phyloP scores from a whole-genome alignment of 2,329 filamentous ascomycete species.

The Trichoderma sp. region DNA sequence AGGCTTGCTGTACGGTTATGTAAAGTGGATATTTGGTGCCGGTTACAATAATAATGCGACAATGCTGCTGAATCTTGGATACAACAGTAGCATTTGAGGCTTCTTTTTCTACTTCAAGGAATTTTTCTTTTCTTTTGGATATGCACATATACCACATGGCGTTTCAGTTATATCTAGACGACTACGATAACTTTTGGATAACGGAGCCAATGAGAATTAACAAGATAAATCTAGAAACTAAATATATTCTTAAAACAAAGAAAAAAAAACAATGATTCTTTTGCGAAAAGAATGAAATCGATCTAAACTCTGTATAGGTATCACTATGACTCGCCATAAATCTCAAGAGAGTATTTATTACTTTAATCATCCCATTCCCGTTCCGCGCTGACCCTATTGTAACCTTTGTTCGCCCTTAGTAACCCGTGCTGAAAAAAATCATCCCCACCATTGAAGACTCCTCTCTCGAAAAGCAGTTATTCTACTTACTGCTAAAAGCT shows the following conservation, averaged over 20 bases:
- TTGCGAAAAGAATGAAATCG: background rate
- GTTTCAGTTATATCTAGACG: background rate
- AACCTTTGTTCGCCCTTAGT: slow-evolving; percentile 20
- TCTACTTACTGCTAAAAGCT: slow-evolving; percentile 15
- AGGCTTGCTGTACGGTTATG: slow-evolving; percentile 76
- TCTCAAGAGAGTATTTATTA: slow-evolving; percentile 16
- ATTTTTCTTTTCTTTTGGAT: background rate
- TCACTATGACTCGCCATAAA: background rate
- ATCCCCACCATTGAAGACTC: background rate
- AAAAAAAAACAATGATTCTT: background rate
- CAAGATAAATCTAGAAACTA: background rate
- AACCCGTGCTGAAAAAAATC: slow-evolving; percentile 13
- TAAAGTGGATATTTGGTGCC: slow-evolving; percentile 50
- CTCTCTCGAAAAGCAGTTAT: background rate
- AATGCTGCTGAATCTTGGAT: background rate
- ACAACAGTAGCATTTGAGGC: background rate
- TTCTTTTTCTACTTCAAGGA: background rate
- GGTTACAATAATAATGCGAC: background rate
- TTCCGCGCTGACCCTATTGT: slow-evolving; percentile 18
- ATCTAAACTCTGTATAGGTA: background rate
- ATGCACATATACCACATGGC: slow-evolving; percentile 20
- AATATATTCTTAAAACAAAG: slow-evolving; percentile 1
- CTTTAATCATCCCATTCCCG: slow-evolving; percentile 15
- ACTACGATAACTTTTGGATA: background rate
- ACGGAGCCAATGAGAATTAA: background rate